Evolutionary conservation across 768 basidiomycete genomes (phyloP).

Genomic region (Mycena metata): DNA sequence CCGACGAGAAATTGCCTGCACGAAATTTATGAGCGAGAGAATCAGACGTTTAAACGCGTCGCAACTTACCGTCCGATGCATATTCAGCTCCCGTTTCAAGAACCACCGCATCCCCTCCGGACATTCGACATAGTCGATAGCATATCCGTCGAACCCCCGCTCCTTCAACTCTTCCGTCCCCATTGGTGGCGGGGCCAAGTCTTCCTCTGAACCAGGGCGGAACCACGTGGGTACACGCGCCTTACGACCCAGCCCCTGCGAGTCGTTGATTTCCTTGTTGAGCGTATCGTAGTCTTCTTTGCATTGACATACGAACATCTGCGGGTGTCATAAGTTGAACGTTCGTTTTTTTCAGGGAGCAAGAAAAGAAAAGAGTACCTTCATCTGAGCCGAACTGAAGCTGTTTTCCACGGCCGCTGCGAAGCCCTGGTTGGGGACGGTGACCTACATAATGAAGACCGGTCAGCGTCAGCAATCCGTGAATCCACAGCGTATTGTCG

Average conservation of each 20-base stretch:
- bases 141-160: slow-evolving; percentile 85
- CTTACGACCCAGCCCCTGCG: slow-evolving; percentile 61
- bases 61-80: slow-evolving; percentile 77
- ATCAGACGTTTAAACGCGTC: slow-evolving; percentile 39
- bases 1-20: slow-evolving; percentile 75
- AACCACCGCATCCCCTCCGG: slow-evolving; percentile 82
- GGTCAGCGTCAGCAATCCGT: no score
- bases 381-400: slow-evolving; percentile 70
- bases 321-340: not conserved
- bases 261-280: slow-evolving; percentile 78
- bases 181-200: slow-evolving; percentile 67
- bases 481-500: no score
- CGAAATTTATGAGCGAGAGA: not conserved
- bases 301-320: slow-evolving; percentile 91
- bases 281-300: slow-evolving; percentile 84
- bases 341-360: not conserved
- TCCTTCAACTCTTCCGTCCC: slow-evolving; percentile 67
- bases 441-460: slow-evolving; percentile 35
- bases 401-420: slow-evolving; percentile 82
- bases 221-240: slow-evolving; percentile 78
- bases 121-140: slow-evolving; percentile 83
- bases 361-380: slow-evolving; percentile 58
- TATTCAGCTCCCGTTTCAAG: slow-evolving; percentile 69
- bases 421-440: slow-evolving; percentile 72
- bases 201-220: slow-evolving; percentile 57